Evolutionary conservation across 306 rosid species (phyloP), one percentile per base, ranked within the genome.

Genomic region (Pyrus bretschneideri): DNA sequence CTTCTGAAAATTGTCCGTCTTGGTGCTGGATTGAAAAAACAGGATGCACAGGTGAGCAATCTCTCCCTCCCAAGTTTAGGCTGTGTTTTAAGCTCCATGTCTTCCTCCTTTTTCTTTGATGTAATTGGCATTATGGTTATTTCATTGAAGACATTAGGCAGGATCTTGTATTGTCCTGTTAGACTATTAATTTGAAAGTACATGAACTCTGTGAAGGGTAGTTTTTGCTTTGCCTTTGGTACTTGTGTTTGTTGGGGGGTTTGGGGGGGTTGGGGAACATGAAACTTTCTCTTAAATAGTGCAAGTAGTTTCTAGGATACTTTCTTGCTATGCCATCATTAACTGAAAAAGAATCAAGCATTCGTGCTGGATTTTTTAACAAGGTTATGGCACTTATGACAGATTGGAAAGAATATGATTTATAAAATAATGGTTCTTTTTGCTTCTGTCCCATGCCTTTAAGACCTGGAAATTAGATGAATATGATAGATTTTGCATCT

Each of bases 21-120:
- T 11, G 97, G 96, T 67, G 92, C 93, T 45, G 85, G 88, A 81
- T 66, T 92, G 68, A 92, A 82, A 83, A 92, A 83, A 76, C 81
- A 80, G 23, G 91, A 84, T 51, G 42, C 73, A 62, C 85, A 84
- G 91, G 97, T 94, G 67, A 27, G n/a, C 67, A 74, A 21, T 77
- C 46, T 60, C 51, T 65, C 18, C 63, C 63, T 71, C 11, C 17
- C 49, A 35, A 35, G 46, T 66, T 33, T 33, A 65, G 23, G n/a
- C 31, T 11, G 21, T 30, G 19, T 17, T 22, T 25, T 57, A 19
- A 11, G 11, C 14, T 27, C n/a, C 14, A 30, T 63, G 22, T 54
- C 29, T 51, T 46, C 19, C 54, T 49, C 8, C 54, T 29, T 42
- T 19, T 23, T 23, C 74, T 33, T 27, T 18, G 68, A 68, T 63